These are phyloP conservation scores for Cotoneaster glaucophyllus DNA, from an alignment of 306 rosid genomes.

Conservation along the genomic window DNA sequence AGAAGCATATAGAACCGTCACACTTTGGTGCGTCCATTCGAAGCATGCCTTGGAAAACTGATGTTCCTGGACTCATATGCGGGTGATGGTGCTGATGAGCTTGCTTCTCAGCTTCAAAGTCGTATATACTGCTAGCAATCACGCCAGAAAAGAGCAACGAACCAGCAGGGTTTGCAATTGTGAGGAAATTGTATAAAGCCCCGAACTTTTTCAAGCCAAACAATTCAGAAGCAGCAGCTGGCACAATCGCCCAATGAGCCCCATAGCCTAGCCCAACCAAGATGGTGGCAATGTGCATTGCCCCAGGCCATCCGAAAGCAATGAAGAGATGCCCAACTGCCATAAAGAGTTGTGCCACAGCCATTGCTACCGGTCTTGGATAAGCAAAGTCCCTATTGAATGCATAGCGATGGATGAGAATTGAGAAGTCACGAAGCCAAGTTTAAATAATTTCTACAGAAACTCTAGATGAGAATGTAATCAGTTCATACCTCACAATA, in stretches of 20 bases:
- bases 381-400: slow-evolving; percentile 62
- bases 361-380: slow-evolving; percentile 79
- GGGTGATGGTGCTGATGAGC: slow-evolving; percentile 31
- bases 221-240: slow-evolving; percentile 95
- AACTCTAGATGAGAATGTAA: neutral
- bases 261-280: slow-evolving; percentile 86
- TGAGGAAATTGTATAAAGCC: slow-evolving; percentile 83
- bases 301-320: slow-evolving; percentile 87
- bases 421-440: neutral
- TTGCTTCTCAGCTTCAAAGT: slow-evolving; percentile 78
- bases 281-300: slow-evolving; percentile 69
- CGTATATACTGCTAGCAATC: slow-evolving; percentile 78
- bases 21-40: slow-evolving; percentile 41
- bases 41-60: slow-evolving; percentile 27
- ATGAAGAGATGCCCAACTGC: slow-evolving; percentile 63
- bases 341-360: slow-evolving; percentile 75
- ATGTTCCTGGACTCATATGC: slow-evolving; percentile 22
- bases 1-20: slow-evolving; percentile 70
- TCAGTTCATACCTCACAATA: slow-evolving; percentile 57
- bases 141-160: slow-evolving; percentile 67
- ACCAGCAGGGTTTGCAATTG: slow-evolving; percentile 80
- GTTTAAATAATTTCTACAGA: neutral
- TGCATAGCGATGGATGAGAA: slow-evolving; percentile 6
- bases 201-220: slow-evolving; percentile 87
- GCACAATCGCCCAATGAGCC: slow-evolving; percentile 90